Evolutionary conservation across 2,329 filamentous ascomycete genomes (phyloP).

Genomic region (Ascochyta pisi): DNA sequence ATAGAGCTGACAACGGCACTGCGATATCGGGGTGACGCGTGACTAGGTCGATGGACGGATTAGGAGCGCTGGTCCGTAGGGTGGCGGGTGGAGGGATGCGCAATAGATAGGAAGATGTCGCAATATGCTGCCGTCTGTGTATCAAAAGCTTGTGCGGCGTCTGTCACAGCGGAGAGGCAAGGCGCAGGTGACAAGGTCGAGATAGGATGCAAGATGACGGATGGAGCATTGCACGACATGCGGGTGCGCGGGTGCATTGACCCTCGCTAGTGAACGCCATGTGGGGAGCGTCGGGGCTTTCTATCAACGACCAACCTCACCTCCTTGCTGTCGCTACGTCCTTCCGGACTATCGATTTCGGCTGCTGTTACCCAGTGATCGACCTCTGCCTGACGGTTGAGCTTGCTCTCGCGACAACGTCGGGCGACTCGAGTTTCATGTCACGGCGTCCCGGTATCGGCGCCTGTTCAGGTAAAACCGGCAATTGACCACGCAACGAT

Average conservation of each 20-base stretch:
- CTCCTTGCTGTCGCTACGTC: neutral
- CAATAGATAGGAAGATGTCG: constrained; percentile 16
- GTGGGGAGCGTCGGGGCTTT: constrained; percentile 15
- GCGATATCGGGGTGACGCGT: constrained; percentile 29
- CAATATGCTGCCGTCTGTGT: constrained; percentile 6
- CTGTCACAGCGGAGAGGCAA: neutral
- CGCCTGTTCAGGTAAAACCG: neutral
- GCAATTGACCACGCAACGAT: neutral
- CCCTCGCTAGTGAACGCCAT: constrained; percentile 16
- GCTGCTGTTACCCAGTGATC: neutral
- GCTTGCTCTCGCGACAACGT: constrained; percentile 6
- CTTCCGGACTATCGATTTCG: constrained; percentile 1
- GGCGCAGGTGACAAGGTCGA: constrained; percentile 7
- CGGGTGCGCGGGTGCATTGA: constrained; percentile 1
- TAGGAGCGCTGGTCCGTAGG: neutral
- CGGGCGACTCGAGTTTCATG: neutral
- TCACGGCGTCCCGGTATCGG: constrained; percentile 9
- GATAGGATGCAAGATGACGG: constrained; percentile 9
- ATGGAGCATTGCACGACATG: constrained; percentile 16
- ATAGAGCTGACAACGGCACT: constrained; percentile 8
- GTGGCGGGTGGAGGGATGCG: constrained; percentile 4
- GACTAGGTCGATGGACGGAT: neutral
- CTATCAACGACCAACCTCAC: constrained; percentile 20
- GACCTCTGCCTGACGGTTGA: constrained; percentile 2
- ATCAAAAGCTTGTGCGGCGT: constrained; percentile 5